Evolutionary conservation across 2,329 filamentous ascomycete species (phyloP).

Genomic region (Cercospora sesami): DNA sequence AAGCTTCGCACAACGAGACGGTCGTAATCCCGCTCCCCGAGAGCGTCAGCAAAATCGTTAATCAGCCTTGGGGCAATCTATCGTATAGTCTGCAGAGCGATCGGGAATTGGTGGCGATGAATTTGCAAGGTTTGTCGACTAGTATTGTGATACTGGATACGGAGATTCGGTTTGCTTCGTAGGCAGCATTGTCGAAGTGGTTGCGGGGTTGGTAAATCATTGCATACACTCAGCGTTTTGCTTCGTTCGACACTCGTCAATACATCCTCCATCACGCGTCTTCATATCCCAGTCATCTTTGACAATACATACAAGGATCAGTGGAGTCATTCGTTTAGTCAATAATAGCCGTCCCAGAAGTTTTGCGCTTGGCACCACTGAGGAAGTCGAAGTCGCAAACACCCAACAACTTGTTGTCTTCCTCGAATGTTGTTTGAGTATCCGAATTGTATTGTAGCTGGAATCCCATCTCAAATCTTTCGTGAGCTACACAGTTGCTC

Average conservation of each 20-base stretch:
- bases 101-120: constrained; percentile 17
- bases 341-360: neutral
- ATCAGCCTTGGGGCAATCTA: constrained; percentile 31
- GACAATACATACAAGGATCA: neutral
- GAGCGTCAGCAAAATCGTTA: constrained; percentile 16
- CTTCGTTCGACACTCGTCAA: neutral
- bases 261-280: no score
- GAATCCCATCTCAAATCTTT: no score
- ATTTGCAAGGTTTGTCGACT: constrained; percentile 26
- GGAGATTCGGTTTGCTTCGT: constrained; percentile 6
- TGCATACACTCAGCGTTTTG: neutral
- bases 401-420: no score
- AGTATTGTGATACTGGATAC: constrained; percentile 30
- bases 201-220: no score
- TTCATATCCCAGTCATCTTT: neutral
- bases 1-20: constrained; percentile 5
- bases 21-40: constrained; percentile 26
- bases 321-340: neutral
- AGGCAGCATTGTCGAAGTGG: neutral
- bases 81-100: constrained; percentile 23
- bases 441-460: no score
- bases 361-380: neutral
- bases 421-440: no score
- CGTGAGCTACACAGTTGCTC: no score
- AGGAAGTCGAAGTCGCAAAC: no score